A percentile compares a stretch with the other conserved stretches of the same genome.
These are phyloP conservation scores for Arabidopsis thaliana DNA, from an alignment of 345 rosid genomes.

Conservation along the genomic window TAIR10.1 NC_003074.8:1800501-1801000, in stretches of 20 bases:
- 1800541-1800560: conserved; percentile 35
- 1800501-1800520: conserved; percentile 19
- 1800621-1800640: conserved; percentile 19
- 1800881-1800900: too few species aligned
- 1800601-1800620: conserved; percentile 14
- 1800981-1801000: too few species aligned
- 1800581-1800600: conserved; percentile 33
- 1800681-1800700: conserved; percentile 33
- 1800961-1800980: conserved; percentile 49
- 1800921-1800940: too few species aligned
- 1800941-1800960: conserved; percentile 53
- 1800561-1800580: conserved; percentile 40
- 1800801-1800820: conserved; percentile 2
- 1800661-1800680: conserved; percentile 45
- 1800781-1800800: neutral
- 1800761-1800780: neutral
- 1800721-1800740: neutral
- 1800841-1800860: too few species aligned
- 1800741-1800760: neutral
- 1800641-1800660: conserved; percentile 30
- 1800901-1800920: too few species aligned
- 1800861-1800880: too few species aligned
- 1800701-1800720: neutral
- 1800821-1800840: neutral
- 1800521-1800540: conserved; percentile 24